Evolutionary conservation across 2,329 filamentous ascomycete species (phyloP).

Genomic region (Dendrostoma leiphaemia): DNA sequence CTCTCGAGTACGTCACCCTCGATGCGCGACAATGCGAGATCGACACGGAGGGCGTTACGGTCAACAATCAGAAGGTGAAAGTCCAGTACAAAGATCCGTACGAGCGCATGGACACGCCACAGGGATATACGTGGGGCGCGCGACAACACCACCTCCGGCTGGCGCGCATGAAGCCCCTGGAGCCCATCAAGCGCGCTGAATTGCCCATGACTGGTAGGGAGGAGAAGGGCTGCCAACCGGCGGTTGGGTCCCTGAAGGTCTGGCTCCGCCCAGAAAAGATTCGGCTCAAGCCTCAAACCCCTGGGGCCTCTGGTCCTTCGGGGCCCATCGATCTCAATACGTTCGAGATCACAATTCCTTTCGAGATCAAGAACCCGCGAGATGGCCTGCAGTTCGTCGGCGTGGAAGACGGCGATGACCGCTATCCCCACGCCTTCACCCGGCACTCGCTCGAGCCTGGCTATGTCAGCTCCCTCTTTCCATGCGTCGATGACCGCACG

Average conservation of each 20-base stretch:
- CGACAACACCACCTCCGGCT: slow-evolving; percentile 74
- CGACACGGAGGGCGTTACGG: slow-evolving; percentile 50
- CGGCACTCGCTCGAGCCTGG: slow-evolving; percentile 77
- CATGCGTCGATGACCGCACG: slow-evolving; percentile 84
- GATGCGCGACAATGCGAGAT: slow-evolving; percentile 64
- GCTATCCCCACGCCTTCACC: slow-evolving; percentile 91
- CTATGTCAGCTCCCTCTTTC: slow-evolving; percentile 82
- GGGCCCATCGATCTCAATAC: slow-evolving; percentile 13
- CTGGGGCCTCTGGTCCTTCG: slow-evolving; percentile 10
- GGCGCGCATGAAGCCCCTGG: slow-evolving; percentile 59
- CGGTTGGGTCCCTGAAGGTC: slow-evolving; percentile 49
- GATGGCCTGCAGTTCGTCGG: slow-evolving; percentile 94
- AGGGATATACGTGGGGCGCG: slow-evolving; percentile 60
- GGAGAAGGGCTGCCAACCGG: slow-evolving; percentile 53
- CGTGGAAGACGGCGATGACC: slow-evolving; percentile 71
- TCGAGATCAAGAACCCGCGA: slow-evolving; percentile 69
- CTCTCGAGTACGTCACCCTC: slow-evolving; percentile 56
- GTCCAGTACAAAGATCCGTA: slow-evolving; percentile 65
- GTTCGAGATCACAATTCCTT: slow-evolving; percentile 64
- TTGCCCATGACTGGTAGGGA: slow-evolving; percentile 55
- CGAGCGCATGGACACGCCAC: slow-evolving; percentile 59
- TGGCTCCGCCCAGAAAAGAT: slow-evolving; percentile 34
- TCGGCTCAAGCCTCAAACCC: slow-evolving; percentile 24
- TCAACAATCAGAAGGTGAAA: slow-evolving; percentile 43
- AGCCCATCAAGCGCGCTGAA: slow-evolving; percentile 50